Evolutionary conservation across 768 basidiomycete genomes (phyloP).

Genomic region (Psilocybe azurescens): DNA sequence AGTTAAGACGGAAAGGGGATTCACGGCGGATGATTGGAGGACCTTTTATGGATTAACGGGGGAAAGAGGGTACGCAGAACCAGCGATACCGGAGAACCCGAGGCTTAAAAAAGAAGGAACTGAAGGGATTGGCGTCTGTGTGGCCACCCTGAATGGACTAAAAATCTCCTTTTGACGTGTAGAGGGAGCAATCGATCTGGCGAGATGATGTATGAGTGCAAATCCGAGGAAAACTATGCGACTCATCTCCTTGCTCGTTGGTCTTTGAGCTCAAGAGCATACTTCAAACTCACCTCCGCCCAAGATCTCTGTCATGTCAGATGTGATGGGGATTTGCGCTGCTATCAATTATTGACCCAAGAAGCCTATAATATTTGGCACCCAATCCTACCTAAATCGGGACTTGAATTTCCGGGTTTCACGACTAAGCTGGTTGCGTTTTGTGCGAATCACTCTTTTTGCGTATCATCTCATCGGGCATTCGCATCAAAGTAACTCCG

Average conservation of each 20-base stretch:
- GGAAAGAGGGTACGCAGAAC: conserved; percentile 10
- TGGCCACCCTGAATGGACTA: conserved; percentile 8
- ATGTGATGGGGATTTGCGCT: conserved; percentile 9
- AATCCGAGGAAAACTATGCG: conserved; percentile 14
- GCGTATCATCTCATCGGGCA: background rate
- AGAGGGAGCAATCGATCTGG: conserved; percentile 27
- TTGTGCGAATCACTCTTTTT: background rate
- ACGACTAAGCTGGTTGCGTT: conserved; percentile 3
- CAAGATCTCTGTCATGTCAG: conserved; percentile 17
- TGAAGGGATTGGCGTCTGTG: conserved; percentile 34
- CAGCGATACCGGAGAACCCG: conserved; percentile 28
- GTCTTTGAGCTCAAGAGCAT: no score
- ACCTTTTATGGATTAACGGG: conserved; percentile 14
- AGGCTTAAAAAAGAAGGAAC: conserved; percentile 24
- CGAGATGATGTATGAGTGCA: background rate
- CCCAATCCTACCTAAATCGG: background rate
- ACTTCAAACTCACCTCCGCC: background rate
- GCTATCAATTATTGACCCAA: conserved; percentile 4
- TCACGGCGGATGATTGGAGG: conserved; percentile 8
- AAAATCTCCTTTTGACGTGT: background rate
- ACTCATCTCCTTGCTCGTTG: background rate
- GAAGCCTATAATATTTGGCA: background rate
- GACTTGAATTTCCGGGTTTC: background rate
- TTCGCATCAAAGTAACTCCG: conserved; percentile 4
- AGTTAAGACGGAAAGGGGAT: conserved; percentile 20